These are phyloP conservation scores for Fusarium sp. DNA, from an alignment of 2,329 filamentous ascomycete species.

Conservation along the genomic window DNA sequence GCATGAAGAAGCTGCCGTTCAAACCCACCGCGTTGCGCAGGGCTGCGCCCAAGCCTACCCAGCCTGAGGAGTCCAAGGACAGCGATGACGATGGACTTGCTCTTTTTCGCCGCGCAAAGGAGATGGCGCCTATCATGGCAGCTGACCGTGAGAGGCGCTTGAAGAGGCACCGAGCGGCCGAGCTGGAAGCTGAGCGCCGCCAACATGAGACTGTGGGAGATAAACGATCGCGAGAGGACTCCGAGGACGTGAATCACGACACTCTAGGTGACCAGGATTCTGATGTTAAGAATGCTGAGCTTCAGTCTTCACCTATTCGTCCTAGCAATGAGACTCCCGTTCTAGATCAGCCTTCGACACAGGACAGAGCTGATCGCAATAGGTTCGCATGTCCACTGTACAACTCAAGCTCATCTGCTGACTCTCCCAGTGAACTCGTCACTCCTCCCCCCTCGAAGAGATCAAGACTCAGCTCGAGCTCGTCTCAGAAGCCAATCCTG, in stretches of 20 bases:
- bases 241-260: conserved; percentile 24
- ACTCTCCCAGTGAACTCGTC: conserved; percentile 51
- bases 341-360: conserved; percentile 28
- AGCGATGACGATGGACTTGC: conserved; percentile 57
- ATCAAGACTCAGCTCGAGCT: conserved; percentile 48
- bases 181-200: conserved; percentile 39
- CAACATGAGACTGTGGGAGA: conserved; percentile 28
- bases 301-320: conserved; percentile 1
- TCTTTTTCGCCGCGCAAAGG: conserved; percentile 66
- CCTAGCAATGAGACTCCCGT: conserved; percentile 10
- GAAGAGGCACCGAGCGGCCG: conserved; percentile 44
- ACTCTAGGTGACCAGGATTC: conserved; percentile 1
- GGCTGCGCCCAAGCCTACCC: conserved; percentile 47
- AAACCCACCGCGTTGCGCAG: conserved; percentile 63
- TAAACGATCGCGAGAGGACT: conserved; percentile 45
- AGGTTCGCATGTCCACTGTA: conserved; percentile 40
- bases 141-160: conserved; percentile 58
- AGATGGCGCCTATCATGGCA: conserved; percentile 63
- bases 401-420: conserved; percentile 17
- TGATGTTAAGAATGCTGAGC: not conserved
- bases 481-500: conserved; percentile 34
- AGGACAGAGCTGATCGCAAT: conserved; percentile 27
- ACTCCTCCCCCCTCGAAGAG: conserved; percentile 59
- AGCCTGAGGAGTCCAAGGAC: conserved; percentile 33
- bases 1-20: conserved; percentile 63